A percentile compares a stretch with the other conserved stretches of the same genome.
These are phyloP conservation scores for Gossypium gossypioides DNA, from an alignment of 441 rosid species.

Conservation along the genomic window DNA sequence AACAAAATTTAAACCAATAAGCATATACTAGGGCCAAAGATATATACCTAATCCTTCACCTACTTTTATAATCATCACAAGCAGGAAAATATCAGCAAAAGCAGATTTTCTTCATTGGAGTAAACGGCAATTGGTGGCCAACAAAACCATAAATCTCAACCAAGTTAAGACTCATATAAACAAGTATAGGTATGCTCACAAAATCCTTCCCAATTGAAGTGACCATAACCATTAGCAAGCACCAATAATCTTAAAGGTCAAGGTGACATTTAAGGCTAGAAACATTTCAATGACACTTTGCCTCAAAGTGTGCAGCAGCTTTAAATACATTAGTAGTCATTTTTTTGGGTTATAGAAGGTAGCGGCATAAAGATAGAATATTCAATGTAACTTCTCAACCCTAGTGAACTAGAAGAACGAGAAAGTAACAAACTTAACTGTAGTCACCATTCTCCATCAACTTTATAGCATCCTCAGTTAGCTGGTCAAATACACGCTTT, in stretches of 20 bases:
- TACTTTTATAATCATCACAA: not conserved
- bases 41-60: not conserved
- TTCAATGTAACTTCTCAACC: not conserved
- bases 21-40: not conserved
- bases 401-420: not conserved
- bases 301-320: not conserved
- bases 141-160: not conserved
- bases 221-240: not conserved
- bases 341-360: not conserved
- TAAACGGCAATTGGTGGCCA: not conserved
- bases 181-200: not conserved
- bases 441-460: conserved; percentile 75
- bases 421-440: conserved; percentile 40
- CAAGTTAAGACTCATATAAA: not conserved
- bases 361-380: not conserved
- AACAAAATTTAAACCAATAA: conserved; percentile 12
- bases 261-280: not conserved
- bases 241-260: not conserved
- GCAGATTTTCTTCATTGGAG: not conserved
- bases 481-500: conserved; percentile 71
- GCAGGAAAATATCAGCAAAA: not conserved
- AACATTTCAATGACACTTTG: not conserved
- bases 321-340: not conserved
- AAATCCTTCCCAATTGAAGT: not conserved
- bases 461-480: conserved; percentile 83